A percentile compares a stretch with the other conserved stretches of the same genome.
Conservation (phyloP, 148 eudicot species). For the Talinum fruticosum region DNA sequence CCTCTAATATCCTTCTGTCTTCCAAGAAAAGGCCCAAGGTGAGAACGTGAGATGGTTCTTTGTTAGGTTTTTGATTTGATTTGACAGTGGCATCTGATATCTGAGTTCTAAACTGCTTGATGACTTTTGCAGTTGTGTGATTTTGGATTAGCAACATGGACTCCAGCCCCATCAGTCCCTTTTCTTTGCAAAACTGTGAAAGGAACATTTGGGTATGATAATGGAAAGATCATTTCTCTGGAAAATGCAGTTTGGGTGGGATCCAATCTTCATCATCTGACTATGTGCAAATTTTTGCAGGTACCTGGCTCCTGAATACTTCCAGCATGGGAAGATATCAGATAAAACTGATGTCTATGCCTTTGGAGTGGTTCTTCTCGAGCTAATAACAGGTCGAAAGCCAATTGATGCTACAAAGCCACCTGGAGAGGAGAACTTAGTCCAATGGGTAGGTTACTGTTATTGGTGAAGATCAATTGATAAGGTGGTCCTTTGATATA, state of each 20-base stretch:
- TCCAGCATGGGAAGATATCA: conserved; percentile 94
- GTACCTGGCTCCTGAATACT: conserved; percentile 96
- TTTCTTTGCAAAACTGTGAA: conserved; percentile 98
- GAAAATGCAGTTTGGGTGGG: background rate
- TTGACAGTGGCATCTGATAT: background rate
- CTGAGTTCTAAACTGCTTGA: conserved; percentile 22
- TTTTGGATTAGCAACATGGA: conserved; percentile 98
- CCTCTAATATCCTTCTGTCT: conserved; percentile 92
- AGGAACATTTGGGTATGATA: conserved; percentile 95
- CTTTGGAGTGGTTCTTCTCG: conserved; percentile 88
- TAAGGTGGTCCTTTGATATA: conserved; percentile 8
- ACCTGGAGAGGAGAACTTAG: conserved; percentile 93
- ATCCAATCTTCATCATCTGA: background rate
- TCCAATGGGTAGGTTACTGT: conserved; percentile 68
- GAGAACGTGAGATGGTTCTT: conserved; percentile 42
- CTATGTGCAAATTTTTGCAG: conserved; percentile 32
- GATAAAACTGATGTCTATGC: conserved; percentile 98
- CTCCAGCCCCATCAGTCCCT: conserved; percentile 88
- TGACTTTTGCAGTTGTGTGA: conserved; percentile 75
- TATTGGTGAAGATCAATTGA: conserved; percentile 1
- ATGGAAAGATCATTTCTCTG: background rate
- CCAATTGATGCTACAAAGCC: conserved; percentile 79
- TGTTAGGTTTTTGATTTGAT: background rate
- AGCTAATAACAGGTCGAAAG: conserved; percentile 79
- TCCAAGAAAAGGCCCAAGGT: conserved; percentile 88